Conservation (phyloP, 768 basidiomycete genomes). For the Tylopilus subfusipes region DNA sequence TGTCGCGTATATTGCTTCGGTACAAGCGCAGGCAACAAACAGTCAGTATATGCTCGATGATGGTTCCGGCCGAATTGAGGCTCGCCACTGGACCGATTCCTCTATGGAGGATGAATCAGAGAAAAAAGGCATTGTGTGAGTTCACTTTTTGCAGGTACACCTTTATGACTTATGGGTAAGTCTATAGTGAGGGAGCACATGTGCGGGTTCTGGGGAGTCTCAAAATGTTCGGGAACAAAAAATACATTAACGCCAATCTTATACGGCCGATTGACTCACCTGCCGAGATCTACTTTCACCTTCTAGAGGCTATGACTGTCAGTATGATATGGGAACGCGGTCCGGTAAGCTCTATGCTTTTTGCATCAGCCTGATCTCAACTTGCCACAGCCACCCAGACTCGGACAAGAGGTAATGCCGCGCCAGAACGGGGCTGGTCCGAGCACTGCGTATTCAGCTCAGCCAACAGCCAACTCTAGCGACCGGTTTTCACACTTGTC, state of each 20-base stretch:
- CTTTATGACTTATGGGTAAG: background rate
- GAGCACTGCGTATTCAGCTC: constrained; percentile 44
- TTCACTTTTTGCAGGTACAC: constrained; percentile 8
- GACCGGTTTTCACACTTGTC: constrained; percentile 58
- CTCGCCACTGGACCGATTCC: constrained; percentile 79
- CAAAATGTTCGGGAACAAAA: constrained; percentile 77
- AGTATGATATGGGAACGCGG: constrained; percentile 66
- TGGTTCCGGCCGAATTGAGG: constrained; percentile 76
- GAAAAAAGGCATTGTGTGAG: constrained; percentile 46
- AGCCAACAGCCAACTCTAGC: constrained; percentile 29
- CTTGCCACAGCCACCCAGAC: constrained; percentile 31
- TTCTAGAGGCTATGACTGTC: constrained; percentile 69
- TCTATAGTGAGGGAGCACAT: constrained; percentile 64
- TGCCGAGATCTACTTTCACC: constrained; percentile 81
- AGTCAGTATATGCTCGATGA: constrained; percentile 79
- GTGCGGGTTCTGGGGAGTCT: constrained; percentile 79
- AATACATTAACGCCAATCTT: constrained; percentile 75
- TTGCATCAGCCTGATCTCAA: background rate
- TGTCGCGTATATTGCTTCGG: constrained; percentile 68
- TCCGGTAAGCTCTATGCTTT: constrained; percentile 42
- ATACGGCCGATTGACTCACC: constrained; percentile 66
- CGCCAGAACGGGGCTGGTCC: constrained; percentile 11
- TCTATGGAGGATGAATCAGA: constrained; percentile 52
- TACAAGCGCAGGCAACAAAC: constrained; percentile 75
- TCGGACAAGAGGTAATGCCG: constrained; percentile 23